phyloP scores from a whole-genome alignment of 2,329 filamentous ascomycete genomes.

The Sclerotinia trifoliorum region DNA sequence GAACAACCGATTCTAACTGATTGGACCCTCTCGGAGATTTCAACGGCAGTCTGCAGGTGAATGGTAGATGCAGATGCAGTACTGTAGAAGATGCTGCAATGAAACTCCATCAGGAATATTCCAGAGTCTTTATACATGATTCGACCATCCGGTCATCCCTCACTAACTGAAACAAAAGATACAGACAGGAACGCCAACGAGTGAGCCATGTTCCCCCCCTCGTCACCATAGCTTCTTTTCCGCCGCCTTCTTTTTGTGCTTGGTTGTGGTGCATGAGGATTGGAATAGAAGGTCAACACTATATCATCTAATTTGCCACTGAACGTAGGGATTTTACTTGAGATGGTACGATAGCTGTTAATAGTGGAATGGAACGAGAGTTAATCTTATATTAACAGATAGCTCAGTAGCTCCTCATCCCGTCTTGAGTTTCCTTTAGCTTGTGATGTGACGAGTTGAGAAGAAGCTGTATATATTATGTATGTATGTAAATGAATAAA shows the following conservation, averaged over 20 bases:
- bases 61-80: background rate
- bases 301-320: constrained; percentile 1
- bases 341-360: background rate
- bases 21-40: background rate
- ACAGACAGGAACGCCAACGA: background rate
- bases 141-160: background rate
- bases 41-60: constrained; percentile 10
- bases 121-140: constrained; percentile 4
- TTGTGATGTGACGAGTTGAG: too few relatives aligned
- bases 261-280: background rate
- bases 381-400: background rate
- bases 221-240: background rate
- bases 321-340: background rate
- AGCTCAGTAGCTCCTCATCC: background rate
- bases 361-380: background rate
- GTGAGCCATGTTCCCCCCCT: background rate
- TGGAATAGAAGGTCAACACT: background rate
- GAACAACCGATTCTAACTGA: background rate
- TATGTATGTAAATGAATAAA: too few relatives aligned
- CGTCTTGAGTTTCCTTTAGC: background rate
- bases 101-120: constrained; percentile 9
- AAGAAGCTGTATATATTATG: too few relatives aligned
- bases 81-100: constrained; percentile 3
- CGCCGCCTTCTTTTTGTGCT: background rate
- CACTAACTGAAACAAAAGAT: background rate